Conservation (phyloP, 169 alveolate species). For the Cryptosporidium baileyi region DNA sequence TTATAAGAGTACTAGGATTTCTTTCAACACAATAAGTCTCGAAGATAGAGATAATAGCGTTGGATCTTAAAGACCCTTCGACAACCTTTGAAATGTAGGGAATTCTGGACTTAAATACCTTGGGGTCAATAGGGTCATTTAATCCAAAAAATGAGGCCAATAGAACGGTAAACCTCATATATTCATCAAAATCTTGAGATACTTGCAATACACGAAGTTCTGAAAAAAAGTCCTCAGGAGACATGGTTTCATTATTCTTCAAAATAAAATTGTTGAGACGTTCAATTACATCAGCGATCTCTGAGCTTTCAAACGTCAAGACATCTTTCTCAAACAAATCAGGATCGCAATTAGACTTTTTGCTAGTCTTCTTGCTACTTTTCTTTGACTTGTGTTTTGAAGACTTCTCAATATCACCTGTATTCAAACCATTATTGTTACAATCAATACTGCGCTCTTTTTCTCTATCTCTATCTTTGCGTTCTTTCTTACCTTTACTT, state of each 20-base stretch:
- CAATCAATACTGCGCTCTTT: conserved; percentile 9
- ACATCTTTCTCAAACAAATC: conserved; percentile 70
- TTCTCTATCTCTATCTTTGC: conserved; percentile 4
- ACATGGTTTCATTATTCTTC: conserved; percentile 71
- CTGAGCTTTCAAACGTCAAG: conserved; percentile 80
- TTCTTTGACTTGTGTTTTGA: conserved; percentile 8
- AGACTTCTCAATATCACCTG: background rate
- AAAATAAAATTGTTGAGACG: conserved; percentile 76
- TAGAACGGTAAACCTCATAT: conserved; percentile 79
- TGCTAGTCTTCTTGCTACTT: conserved; percentile 19
- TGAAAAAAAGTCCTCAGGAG: conserved; percentile 81
- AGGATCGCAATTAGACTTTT: background rate
- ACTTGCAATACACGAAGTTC: conserved; percentile 90
- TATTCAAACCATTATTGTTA: background rate
- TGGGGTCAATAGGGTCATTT: conserved; percentile 52
- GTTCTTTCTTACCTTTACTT: conserved; percentile 37
- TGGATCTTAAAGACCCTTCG: conserved; percentile 78
- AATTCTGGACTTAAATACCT: conserved; percentile 75
- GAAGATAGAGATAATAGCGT: conserved; percentile 80
- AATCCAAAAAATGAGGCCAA: conserved; percentile 72
- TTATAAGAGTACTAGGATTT: conserved; percentile 74
- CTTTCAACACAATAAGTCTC: conserved; percentile 79
- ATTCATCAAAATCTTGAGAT: conserved; percentile 87
- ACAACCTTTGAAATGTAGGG: conserved; percentile 75
- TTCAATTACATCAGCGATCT: conserved; percentile 82